phyloP scores from a whole-genome alignment of 768 basidiomycete species.

The Boletellus ananiceps region DNA sequence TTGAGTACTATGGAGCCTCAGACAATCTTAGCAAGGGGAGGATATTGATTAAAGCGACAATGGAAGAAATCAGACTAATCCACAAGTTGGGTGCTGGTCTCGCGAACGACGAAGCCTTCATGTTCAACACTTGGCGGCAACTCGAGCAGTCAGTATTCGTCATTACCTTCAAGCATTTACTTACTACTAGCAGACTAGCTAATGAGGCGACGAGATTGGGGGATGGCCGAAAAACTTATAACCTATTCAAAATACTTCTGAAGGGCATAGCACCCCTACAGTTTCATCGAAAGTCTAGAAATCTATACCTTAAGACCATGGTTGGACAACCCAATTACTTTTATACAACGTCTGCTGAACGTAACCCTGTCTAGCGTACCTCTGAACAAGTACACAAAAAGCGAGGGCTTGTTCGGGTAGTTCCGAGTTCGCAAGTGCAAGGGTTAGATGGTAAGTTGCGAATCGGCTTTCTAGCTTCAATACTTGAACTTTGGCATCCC shows the following conservation, averaged over 20 bases:
- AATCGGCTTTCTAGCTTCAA: not conserved
- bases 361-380: not conserved
- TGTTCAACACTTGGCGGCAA: not conserved
- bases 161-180: too few species aligned
- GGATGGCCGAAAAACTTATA: not conserved
- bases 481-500: not conserved
- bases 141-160: conserved; percentile 1
- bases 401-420: not conserved
- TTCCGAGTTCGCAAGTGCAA: not conserved
- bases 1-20: not conserved
- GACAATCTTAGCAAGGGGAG: not conserved
- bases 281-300: not conserved
- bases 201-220: not conserved
- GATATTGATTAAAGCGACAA: conserved; percentile 1
- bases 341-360: not conserved
- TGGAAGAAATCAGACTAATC: conserved; percentile 4
- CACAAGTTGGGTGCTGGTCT: not conserved
- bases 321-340: not conserved
- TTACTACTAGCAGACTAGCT: not conserved
- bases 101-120: not conserved
- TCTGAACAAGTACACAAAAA: not conserved
- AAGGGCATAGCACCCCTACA: not conserved
- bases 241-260: not conserved
- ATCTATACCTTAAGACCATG: not conserved
- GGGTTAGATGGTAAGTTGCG: not conserved